Evolutionary conservation across 345 rosid species (phyloP).

Genomic region (Mangifera indica): DNA sequence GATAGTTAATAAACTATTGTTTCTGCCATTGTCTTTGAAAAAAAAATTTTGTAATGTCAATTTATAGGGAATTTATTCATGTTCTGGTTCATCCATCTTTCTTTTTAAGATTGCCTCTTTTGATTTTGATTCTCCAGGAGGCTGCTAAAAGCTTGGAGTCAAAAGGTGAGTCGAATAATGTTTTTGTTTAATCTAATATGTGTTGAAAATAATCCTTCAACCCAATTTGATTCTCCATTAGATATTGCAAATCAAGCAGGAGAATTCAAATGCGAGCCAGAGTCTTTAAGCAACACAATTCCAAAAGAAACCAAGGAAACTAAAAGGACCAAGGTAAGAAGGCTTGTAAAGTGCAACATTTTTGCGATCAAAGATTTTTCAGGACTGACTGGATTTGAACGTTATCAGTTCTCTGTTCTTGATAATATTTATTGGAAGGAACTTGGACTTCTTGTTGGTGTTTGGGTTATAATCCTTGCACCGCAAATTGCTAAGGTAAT

Average conservation of each 20-base stretch:
- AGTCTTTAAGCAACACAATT: conserved; percentile 12
- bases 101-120: neutral
- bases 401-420: conserved; percentile 36
- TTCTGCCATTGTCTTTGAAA: no score
- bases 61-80: neutral
- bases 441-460: conserved; percentile 40
- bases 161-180: conserved; percentile 25
- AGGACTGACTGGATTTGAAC: neutral
- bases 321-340: conserved; percentile 25
- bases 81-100: neutral
- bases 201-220: neutral
- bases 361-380: neutral
- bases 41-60: no score
- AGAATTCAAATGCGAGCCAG: conserved; percentile 26
- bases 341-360: neutral
- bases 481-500: conserved; percentile 44
- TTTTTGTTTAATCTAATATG: neutral
- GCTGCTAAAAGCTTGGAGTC: conserved; percentile 23
- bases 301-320: conserved; percentile 13
- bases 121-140: conserved; percentile 25
- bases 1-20: conserved; percentile 2
- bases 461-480: conserved; percentile 42
- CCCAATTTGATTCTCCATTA: conserved; percentile 12
- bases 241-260: conserved; percentile 22
- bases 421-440: conserved; percentile 47